Conservation (phyloP, 805 yeast genomes). For the Candida odintsovae region DNA sequence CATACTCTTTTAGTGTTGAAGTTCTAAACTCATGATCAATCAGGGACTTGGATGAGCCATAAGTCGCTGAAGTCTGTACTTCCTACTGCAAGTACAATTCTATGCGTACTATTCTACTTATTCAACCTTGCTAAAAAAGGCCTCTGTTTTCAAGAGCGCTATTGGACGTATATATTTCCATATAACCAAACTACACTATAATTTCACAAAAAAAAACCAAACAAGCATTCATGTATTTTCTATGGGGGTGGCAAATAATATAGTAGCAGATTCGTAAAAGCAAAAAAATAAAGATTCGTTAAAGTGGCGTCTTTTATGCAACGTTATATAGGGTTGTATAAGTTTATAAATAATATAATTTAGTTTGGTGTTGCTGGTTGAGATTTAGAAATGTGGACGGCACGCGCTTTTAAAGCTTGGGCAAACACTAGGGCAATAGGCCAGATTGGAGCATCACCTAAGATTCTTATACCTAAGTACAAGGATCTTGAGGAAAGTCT, state of each 20-base stretch:
- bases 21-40: too few relatives aligned
- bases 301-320: neutral
- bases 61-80: too few relatives aligned
- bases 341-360: neutral
- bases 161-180: too few relatives aligned
- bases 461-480: conserved; percentile 65
- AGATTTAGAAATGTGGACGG: conserved; percentile 32
- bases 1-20: too few relatives aligned
- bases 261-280: neutral
- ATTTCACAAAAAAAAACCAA: too few relatives aligned
- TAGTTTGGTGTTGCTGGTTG: conserved; percentile 16
- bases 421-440: conserved; percentile 76
- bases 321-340: neutral
- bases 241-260: neutral
- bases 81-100: too few relatives aligned
- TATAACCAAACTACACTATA: too few relatives aligned
- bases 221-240: neutral
- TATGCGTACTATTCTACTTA: too few relatives aligned
- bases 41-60: too few relatives aligned
- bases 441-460: conserved; percentile 87
- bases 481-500: conserved; percentile 51
- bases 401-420: conserved; percentile 68
- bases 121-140: too few relatives aligned
- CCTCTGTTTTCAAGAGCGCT: too few relatives aligned
- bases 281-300: neutral